Evolutionary conservation across 352 stramenopile species (phyloP).

Genomic region (Phytopythium vexans): DNA sequence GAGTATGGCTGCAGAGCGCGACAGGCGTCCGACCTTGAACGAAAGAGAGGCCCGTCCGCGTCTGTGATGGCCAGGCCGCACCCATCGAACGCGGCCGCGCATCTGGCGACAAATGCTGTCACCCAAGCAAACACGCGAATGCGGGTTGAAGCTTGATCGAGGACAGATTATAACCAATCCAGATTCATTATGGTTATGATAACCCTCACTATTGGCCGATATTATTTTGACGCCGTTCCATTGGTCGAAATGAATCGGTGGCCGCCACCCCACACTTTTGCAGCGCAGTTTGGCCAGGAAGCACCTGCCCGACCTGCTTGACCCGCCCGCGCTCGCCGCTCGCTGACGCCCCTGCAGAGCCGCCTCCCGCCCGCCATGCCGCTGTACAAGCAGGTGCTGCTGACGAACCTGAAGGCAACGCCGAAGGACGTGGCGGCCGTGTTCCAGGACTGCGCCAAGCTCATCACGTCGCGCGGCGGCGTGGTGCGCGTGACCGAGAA

Average conservation of each 20-base stretch:
- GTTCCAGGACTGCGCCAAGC: conserved; percentile 76
- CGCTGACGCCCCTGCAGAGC: neutral
- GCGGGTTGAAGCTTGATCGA: too few species aligned
- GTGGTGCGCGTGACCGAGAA: conserved; percentile 79
- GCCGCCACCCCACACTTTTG: conserved; percentile 3
- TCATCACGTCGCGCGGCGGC: conserved; percentile 66
- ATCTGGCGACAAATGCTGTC: too few species aligned
- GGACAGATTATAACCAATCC: too few species aligned
- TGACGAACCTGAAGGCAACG: conserved; percentile 87
- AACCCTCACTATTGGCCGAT: neutral
- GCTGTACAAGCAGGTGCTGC: conserved; percentile 88
- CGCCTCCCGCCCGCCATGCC: conserved; percentile 37
- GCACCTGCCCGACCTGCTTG: neutral
- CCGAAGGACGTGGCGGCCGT: conserved; percentile 78
- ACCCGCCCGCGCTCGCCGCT: neutral
- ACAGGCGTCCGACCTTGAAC: too few species aligned
- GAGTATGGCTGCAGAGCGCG: too few species aligned
- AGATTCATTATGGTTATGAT: too few species aligned
- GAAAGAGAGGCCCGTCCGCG: too few species aligned
- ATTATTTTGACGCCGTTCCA: neutral
- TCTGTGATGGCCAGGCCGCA: too few species aligned
- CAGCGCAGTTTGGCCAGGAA: conserved; percentile 11
- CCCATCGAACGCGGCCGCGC: too few species aligned
- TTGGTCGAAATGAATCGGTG: conserved; percentile 24
- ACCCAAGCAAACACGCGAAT: too few species aligned